A percentile compares a stretch with the other conserved stretches of the same genome.
These are phyloP conservation scores for Abortiporus biennis DNA, from an alignment of 1,284 basidiomycete species.

Conservation along the genomic window DNA sequence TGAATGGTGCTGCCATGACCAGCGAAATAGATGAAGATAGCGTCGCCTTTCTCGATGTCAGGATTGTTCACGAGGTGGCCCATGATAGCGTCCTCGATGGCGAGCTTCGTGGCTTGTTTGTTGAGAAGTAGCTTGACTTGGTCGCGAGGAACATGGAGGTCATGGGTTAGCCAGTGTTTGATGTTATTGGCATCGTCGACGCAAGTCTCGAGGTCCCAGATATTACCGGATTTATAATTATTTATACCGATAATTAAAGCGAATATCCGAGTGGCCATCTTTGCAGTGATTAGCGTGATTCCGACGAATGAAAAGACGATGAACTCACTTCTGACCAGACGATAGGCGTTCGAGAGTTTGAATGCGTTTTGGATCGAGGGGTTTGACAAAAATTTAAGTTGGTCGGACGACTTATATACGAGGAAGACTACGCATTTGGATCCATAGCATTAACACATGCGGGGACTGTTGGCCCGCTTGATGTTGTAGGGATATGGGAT, in stretches of 20 bases:
- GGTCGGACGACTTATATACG: no score
- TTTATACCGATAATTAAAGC: constrained; percentile 62
- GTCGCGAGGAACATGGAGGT: constrained; percentile 49
- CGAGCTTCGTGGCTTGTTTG: constrained; percentile 49
- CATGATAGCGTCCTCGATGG: constrained; percentile 53
- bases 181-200: constrained; percentile 53
- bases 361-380: not conserved
- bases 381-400: no score
- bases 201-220: constrained; percentile 60
- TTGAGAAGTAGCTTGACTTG: constrained; percentile 53
- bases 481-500: no score
- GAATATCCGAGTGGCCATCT: constrained; percentile 47
- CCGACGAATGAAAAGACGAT: no score
- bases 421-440: no score
- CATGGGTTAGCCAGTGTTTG: constrained; percentile 46
- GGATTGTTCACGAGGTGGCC: constrained; percentile 54
- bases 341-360: not conserved
- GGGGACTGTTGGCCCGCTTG: no score
- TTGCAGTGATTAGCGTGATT: no score
- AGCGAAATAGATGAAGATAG: constrained; percentile 62
- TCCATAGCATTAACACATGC: no score
- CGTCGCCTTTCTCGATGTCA: constrained; percentile 50
- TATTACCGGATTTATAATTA: constrained; percentile 53
- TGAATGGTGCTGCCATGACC: constrained; percentile 55
- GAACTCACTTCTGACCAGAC: no score